Conservation (phyloP, 164 flowering plant genomes). For the Sedum album region DNA sequence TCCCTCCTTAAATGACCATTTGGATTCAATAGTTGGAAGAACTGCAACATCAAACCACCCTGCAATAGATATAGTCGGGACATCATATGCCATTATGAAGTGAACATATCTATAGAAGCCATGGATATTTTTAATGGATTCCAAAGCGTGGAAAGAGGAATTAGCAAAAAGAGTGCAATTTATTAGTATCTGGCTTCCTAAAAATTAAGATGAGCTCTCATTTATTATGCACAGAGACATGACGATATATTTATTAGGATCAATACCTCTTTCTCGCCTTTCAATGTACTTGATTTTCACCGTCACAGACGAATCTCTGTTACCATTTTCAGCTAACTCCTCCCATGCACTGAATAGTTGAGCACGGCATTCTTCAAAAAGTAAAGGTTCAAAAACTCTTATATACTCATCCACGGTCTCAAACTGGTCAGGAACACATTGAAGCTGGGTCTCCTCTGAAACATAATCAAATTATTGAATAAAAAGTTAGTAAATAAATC, state of each 20-base stretch:
- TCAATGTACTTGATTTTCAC: constrained; percentile 70
- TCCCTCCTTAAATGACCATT: constrained; percentile 93
- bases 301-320: constrained; percentile 62
- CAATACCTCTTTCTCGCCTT: constrained; percentile 95
- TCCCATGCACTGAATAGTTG: constrained; percentile 95
- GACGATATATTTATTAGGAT: neutral
- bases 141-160: too few species aligned
- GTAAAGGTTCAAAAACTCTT: constrained; percentile 92
- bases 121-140: too few species aligned
- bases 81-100: too few species aligned
- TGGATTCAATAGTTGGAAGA: constrained; percentile 59
- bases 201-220: too few species aligned
- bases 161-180: too few species aligned
- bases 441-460: constrained; percentile 82
- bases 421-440: constrained; percentile 85
- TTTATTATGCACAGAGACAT: neutral
- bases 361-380: constrained; percentile 98
- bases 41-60: constrained; percentile 95
- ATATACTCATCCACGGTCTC: constrained; percentile 94
- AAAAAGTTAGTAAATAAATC: too few species aligned
- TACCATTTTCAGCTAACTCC: constrained; percentile 52
- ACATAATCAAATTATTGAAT: too few species aligned
- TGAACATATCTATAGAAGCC: too few species aligned
- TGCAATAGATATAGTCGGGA: constrained; percentile 10
- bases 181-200: too few species aligned